Conservation (phyloP, 768 basidiomycete genomes). For the Tylopilus sp. region DNA sequence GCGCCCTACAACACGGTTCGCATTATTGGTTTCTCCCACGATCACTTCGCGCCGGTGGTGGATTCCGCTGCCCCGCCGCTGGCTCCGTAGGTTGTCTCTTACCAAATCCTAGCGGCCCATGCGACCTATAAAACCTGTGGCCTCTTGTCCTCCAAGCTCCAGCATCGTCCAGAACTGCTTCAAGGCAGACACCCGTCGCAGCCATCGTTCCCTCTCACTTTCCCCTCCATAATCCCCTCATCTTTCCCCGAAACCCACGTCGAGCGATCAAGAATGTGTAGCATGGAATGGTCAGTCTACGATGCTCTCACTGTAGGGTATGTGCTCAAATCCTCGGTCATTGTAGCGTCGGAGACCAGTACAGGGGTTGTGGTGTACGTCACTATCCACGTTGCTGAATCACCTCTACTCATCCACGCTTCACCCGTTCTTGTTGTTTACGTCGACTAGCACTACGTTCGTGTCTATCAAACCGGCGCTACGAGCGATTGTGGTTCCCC, state of each 20-base stretch:
- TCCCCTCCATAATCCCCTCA: neutral
- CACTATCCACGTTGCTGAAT: neutral
- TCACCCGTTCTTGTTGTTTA: neutral
- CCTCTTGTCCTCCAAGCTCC: neutral
- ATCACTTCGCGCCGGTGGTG: conserved; percentile 29
- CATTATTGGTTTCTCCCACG: conserved; percentile 27
- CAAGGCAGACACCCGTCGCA: neutral
- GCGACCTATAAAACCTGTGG: conserved; percentile 28
- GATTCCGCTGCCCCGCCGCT: conserved; percentile 31
- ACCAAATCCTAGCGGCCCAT: conserved; percentile 26
- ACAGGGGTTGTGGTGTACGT: conserved; percentile 42
- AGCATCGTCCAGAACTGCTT: neutral
- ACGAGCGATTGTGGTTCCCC: conserved; percentile 51
- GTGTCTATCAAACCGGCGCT: conserved; percentile 58
- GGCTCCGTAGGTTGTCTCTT: conserved; percentile 28
- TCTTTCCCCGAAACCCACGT: conserved; percentile 1
- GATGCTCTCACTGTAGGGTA: neutral
- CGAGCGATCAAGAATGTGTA: conserved; percentile 43
- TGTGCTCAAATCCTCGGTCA: conserved; percentile 8
- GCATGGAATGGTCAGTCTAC: conserved; percentile 50
- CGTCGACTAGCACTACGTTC: conserved; percentile 55
- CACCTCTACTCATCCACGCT: conserved; percentile 2
- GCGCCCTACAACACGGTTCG: conserved; percentile 10
- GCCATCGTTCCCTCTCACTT: neutral
- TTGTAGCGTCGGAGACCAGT: conserved; percentile 39